A percentile compares a stretch with the other conserved stretches of the same genome.
Evolutionary conservation across 352 stramenopile genomes (phyloP).

Genomic region (Phytopythium sindhum): DNA sequence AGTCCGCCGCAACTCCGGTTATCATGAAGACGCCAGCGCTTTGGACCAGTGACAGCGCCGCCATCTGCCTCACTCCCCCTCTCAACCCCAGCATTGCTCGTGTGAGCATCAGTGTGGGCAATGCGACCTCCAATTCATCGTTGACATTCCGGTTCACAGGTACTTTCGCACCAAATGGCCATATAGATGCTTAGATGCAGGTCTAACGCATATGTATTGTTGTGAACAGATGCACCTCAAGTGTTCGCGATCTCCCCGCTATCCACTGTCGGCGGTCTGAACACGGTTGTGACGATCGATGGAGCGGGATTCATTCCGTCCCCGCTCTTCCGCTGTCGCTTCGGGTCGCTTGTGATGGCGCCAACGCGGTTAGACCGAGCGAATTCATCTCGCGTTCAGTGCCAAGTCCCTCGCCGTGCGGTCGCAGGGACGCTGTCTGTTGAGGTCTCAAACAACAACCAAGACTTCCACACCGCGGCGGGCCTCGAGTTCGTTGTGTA

Average conservation of each 20-base stretch:
- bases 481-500: constrained; percentile 11
- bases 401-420: constrained; percentile 16
- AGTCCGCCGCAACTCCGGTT: neutral
- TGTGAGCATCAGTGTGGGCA: constrained; percentile 17
- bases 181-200: neutral
- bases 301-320: constrained; percentile 28
- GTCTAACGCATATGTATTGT: neutral
- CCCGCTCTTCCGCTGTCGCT: constrained; percentile 19
- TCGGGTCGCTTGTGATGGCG: constrained; percentile 13
- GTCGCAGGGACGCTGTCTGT: constrained; percentile 18
- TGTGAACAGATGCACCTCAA: constrained; percentile 19
- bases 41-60: constrained; percentile 16
- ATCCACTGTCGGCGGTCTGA: constrained; percentile 11
- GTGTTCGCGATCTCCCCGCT: constrained; percentile 21
- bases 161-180: neutral
- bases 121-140: constrained; percentile 13
- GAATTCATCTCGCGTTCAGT: constrained; percentile 13
- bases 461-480: constrained; percentile 30
- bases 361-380: constrained; percentile 8
- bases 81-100: constrained; percentile 14
- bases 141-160: constrained; percentile 24
- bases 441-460: constrained; percentile 33
- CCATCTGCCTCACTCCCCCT: constrained; percentile 20
- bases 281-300: constrained; percentile 14
- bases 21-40: constrained; percentile 13